phyloP scores from a whole-genome alignment of 768 basidiomycete genomes.

The Tricholomella constricta region DNA sequence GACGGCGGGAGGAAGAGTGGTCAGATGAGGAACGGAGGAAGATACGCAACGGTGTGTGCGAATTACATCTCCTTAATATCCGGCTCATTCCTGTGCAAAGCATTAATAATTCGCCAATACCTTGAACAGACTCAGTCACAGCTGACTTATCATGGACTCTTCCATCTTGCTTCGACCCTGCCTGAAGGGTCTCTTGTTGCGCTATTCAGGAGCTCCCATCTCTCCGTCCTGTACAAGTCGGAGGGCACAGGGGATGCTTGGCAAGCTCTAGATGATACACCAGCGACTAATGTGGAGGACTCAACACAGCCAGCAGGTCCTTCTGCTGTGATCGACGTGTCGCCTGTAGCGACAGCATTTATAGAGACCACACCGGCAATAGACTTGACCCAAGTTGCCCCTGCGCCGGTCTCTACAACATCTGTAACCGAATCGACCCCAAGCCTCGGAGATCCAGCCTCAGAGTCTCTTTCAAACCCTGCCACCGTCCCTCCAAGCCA shows the following conservation, averaged over 20 bases:
- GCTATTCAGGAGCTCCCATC: slow-evolving; percentile 88
- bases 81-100: slow-evolving; percentile 36
- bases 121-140: slow-evolving; percentile 76
- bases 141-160: slow-evolving; percentile 85
- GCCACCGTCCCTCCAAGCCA: neutral
- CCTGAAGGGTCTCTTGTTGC: slow-evolving; percentile 62
- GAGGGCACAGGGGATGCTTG: slow-evolving; percentile 8
- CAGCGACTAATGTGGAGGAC: neutral
- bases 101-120: slow-evolving; percentile 66
- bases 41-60: slow-evolving; percentile 65
- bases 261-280: slow-evolving; percentile 12
- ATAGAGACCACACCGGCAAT: neutral
- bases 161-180: slow-evolving; percentile 72
- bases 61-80: neutral
- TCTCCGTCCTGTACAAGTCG: slow-evolving; percentile 81
- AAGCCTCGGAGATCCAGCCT: neutral
- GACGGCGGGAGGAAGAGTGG: slow-evolving; percentile 30
- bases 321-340: neutral
- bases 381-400: neutral
- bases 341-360: neutral
- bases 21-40: slow-evolving; percentile 59
- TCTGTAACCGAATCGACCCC: neutral
- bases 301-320: neutral
- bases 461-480: neutral
- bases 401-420: no score